A percentile compares a stretch with the other conserved stretches of the same genome.
These are phyloP conservation scores for Paracoccidioides brasiliensis DNA, from an alignment of 2,329 filamentous ascomycete genomes.

Conservation along the genomic window DNA sequence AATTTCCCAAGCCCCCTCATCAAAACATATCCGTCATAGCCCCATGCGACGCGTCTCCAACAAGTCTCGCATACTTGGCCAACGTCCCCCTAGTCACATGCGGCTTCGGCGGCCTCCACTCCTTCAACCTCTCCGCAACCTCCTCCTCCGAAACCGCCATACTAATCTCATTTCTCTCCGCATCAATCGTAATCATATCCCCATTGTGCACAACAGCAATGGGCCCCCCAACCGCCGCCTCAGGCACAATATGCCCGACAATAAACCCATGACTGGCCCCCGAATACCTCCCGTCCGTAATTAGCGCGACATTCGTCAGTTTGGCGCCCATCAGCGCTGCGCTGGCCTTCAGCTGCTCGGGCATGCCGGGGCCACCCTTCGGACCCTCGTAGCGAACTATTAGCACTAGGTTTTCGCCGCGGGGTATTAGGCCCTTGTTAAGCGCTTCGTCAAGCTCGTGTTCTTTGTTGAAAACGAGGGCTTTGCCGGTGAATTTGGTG, in stretches of 20 bases:
- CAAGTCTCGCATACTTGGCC: slow-evolving; percentile 79
- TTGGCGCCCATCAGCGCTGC: slow-evolving; percentile 89
- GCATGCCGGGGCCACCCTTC: slow-evolving; percentile 90
- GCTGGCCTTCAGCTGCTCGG: slow-evolving; percentile 73
- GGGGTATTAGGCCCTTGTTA: slow-evolving; percentile 54
- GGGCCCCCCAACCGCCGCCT: slow-evolving; percentile 73
- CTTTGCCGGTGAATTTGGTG: slow-evolving; percentile 63
- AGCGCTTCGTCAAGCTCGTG: slow-evolving; percentile 63
- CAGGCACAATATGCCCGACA: slow-evolving; percentile 81
- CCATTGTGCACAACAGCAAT: slow-evolving; percentile 73
- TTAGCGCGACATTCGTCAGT: slow-evolving; percentile 73
- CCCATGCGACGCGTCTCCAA: slow-evolving; percentile 83
- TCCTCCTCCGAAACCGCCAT: slow-evolving; percentile 64
- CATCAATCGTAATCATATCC: slow-evolving; percentile 69
- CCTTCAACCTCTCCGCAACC: slow-evolving; percentile 47
- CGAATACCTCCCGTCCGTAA: slow-evolving; percentile 61
- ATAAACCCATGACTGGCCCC: slow-evolving; percentile 86
- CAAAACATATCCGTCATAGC: slow-evolving; percentile 71
- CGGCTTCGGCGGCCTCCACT: slow-evolving; percentile 59
- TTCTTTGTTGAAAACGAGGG: slow-evolving; percentile 79
- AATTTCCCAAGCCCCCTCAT: not conserved
- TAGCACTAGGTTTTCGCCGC: slow-evolving; percentile 70
- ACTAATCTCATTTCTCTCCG: slow-evolving; percentile 57
- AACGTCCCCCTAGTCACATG: slow-evolving; percentile 69
- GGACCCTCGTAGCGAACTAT: slow-evolving; percentile 91